A percentile compares a stretch with the other conserved stretches of the same genome.
These are phyloP conservation scores for Chlamydomonas reinhardtii DNA, from an alignment of 163 green algal species.

Conservation along the genomic window DNA sequence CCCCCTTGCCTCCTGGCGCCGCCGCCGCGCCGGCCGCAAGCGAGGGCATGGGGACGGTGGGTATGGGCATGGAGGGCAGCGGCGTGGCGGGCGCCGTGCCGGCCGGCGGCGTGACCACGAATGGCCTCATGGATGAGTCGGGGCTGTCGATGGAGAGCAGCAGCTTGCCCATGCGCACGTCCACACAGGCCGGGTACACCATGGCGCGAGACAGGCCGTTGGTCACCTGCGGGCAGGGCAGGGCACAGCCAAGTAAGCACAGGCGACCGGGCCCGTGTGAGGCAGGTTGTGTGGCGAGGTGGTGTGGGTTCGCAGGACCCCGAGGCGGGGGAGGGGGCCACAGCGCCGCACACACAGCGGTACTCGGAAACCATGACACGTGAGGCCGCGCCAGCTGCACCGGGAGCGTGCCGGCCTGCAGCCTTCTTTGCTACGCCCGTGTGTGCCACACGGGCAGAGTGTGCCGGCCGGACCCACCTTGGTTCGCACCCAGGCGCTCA, in stretches of 20 bases:
- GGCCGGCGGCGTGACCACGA: neutral
- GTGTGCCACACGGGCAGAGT: too few relatives aligned
- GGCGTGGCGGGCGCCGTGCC: neutral
- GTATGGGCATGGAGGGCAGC: neutral
- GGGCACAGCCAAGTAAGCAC: too few relatives aligned
- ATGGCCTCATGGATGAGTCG: neutral
- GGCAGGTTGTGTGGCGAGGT: too few relatives aligned
- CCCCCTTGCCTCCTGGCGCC: neutral
- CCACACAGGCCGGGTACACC: constrained; percentile 51
- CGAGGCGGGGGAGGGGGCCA: too few relatives aligned
- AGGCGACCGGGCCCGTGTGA: too few relatives aligned
- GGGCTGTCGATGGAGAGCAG: constrained; percentile 14
- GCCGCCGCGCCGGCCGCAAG: neutral
- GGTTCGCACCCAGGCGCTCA: constrained; percentile 40
- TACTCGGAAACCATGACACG: too few relatives aligned
- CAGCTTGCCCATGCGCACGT: constrained; percentile 40
- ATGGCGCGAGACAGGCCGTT: neutral
- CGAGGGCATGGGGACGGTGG: neutral
- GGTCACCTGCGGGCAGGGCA: neutral
- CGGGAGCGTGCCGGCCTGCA: too few relatives aligned
- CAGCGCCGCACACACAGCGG: too few relatives aligned
- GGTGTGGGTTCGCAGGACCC: too few relatives aligned
- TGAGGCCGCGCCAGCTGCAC: too few relatives aligned
- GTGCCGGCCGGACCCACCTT: constrained; percentile 26
- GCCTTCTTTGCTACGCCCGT: too few relatives aligned